Percentiles rank a stretch among this genome's conserved stretches.
Evolutionary conservation across 805 yeast species (phyloP).

Genomic region (Candida broadrunensis): DNA sequence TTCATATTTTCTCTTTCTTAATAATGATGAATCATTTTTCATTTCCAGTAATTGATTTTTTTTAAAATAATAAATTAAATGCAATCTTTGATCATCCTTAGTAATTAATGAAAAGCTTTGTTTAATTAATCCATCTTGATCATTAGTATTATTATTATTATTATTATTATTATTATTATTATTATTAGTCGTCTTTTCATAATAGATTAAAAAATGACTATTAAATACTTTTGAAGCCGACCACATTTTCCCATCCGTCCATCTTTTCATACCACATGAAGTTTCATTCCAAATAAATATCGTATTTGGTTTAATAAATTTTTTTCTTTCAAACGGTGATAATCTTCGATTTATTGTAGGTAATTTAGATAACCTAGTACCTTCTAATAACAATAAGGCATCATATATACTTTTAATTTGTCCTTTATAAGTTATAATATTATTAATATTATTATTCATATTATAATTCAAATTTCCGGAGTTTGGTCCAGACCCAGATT

Average conservation of each 20-base stretch:
- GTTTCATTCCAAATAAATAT: constrained; percentile 72
- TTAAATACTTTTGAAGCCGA: constrained; percentile 61
- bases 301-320: constrained; percentile 55
- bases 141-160: no score
- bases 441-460: neutral
- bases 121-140: constrained; percentile 56
- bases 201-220: constrained; percentile 50
- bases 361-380: constrained; percentile 52
- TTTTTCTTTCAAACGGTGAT: constrained; percentile 57
- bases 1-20: neutral
- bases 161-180: constrained; percentile 3
- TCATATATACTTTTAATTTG: constrained; percentile 55
- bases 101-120: constrained; percentile 62
- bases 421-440: constrained; percentile 63
- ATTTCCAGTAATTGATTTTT: constrained; percentile 12
- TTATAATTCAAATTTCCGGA: neutral
- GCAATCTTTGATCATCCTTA: constrained; percentile 50
- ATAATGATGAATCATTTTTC: constrained; percentile 22
- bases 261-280: constrained; percentile 67
- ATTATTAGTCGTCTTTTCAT: constrained; percentile 50
- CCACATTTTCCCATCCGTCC: constrained; percentile 81
- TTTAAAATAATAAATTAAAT: constrained; percentile 53
- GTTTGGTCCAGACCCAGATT: neutral
- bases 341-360: constrained; percentile 61
- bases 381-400: constrained; percentile 65